Percentiles rank a stretch among this genome's conserved stretches.
Evolutionary conservation across 2,329 filamentous ascomycete species (phyloP).

Genomic region (Decorospora gaudefroyi): DNA sequence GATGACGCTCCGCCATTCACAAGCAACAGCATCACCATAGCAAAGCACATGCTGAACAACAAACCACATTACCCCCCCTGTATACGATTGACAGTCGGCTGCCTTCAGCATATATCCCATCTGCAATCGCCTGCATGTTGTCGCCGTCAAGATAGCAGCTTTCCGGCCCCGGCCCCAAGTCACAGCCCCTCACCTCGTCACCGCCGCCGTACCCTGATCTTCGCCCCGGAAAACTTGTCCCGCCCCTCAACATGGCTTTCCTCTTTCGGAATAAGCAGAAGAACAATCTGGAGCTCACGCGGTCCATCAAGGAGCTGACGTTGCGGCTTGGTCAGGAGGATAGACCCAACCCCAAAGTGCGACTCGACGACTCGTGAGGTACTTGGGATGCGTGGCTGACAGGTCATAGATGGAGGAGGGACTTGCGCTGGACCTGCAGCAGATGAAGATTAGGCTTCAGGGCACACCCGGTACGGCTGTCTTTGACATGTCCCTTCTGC

Average conservation of each 20-base stretch:
- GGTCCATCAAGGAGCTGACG: constrained; percentile 67
- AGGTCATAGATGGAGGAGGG: constrained; percentile 74
- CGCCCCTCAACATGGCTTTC: constrained; percentile 64
- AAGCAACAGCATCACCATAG: constrained; percentile 25
- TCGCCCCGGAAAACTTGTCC: constrained; percentile 17
- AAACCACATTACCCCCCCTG: constrained; percentile 23
- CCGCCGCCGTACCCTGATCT: constrained; percentile 21
- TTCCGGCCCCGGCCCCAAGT: constrained; percentile 33
- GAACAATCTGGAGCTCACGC: constrained; percentile 64
- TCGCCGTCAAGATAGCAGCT: constrained; percentile 41
- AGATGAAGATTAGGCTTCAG: constrained; percentile 93
- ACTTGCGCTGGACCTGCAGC: constrained; percentile 77
- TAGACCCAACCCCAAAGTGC: constrained; percentile 61
- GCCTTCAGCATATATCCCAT: constrained; percentile 13
- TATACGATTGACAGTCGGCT: constrained; percentile 13
- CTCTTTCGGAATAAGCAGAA: constrained; percentile 68
- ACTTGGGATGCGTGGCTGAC: constrained; percentile 23
- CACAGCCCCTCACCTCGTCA: constrained; percentile 26
- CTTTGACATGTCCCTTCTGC: background rate
- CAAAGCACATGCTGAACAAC: constrained; percentile 31
- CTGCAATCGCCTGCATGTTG: constrained; percentile 36
- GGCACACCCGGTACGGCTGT: constrained; percentile 75
- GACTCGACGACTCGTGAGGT: constrained; percentile 7
- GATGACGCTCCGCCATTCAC: constrained; percentile 20
- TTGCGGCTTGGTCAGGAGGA: constrained; percentile 61